Conservation (phyloP, 2,329 filamentous ascomycete species). For the Sporothrix globosa region DNA sequence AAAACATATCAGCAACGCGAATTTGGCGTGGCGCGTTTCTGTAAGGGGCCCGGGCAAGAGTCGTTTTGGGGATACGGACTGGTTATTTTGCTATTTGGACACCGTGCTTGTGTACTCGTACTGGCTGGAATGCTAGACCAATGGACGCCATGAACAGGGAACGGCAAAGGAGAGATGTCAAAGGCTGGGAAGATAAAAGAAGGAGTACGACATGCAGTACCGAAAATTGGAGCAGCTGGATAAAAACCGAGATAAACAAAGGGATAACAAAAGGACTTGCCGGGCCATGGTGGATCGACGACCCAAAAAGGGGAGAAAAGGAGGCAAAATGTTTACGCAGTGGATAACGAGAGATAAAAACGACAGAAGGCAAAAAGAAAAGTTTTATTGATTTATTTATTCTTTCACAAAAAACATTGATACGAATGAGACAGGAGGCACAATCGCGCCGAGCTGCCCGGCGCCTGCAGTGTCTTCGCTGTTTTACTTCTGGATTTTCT, state of each 20-base stretch:
- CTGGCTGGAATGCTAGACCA: conserved; percentile 8
- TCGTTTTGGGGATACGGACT: background rate
- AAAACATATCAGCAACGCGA: background rate
- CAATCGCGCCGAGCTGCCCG: conserved; percentile 22
- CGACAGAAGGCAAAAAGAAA: conserved; percentile 8
- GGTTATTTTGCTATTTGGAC: background rate
- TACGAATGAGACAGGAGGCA: background rate
- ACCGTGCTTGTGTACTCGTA: background rate
- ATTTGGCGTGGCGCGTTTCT: conserved; percentile 1
- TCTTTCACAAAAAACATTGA: too few species aligned
- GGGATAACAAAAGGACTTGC: conserved; percentile 19
- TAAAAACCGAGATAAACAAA: conserved; percentile 4
- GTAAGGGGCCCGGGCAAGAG: conserved; percentile 1
- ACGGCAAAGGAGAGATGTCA: background rate
- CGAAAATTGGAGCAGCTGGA: conserved; percentile 6
- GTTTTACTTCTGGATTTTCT: background rate
- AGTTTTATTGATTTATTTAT: too few species aligned
- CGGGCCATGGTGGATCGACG: background rate
- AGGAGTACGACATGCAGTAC: too few species aligned
- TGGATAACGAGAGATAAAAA: background rate
- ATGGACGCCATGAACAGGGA: background rate
- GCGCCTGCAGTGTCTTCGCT: background rate
- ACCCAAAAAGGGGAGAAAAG: background rate
- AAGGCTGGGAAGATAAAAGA: background rate
- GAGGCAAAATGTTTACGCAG: too few species aligned